Conservation (phyloP, 805 yeast genomes). For the Kockiozyma suomiensis region DNA sequence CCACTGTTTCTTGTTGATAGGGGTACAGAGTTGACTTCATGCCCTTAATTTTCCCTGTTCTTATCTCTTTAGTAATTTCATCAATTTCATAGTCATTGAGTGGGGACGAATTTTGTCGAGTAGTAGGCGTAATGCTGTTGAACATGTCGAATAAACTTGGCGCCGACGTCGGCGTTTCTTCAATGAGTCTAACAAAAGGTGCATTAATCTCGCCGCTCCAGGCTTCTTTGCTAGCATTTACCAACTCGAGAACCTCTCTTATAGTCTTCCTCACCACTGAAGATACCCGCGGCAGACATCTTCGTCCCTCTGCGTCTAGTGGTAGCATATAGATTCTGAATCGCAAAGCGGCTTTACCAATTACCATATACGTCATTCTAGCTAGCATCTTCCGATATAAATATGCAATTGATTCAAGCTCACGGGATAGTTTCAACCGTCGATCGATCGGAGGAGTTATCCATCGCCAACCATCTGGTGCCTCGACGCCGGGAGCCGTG, state of each 20-base stretch:
- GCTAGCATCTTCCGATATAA: slow-evolving; percentile 48
- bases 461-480: slow-evolving; percentile 60
- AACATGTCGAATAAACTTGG: slow-evolving; percentile 32
- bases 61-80: slow-evolving; percentile 36
- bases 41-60: slow-evolving; percentile 48
- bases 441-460: slow-evolving; percentile 51
- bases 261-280: slow-evolving; percentile 15
- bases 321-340: slow-evolving; percentile 17
- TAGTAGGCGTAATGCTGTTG: slow-evolving; percentile 26
- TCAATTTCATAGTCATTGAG: slow-evolving; percentile 33
- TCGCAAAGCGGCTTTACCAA: slow-evolving; percentile 33
- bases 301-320: slow-evolving; percentile 29
- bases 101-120: slow-evolving; percentile 15
- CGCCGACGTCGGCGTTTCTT: slow-evolving; percentile 40
- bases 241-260: slow-evolving; percentile 1
- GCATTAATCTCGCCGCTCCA: slow-evolving; percentile 27
- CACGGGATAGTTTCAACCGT: slow-evolving; percentile 13
- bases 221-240: slow-evolving; percentile 16
- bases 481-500: slow-evolving; percentile 44
- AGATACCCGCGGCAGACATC: slow-evolving; percentile 15
- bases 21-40: slow-evolving; percentile 55
- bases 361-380: slow-evolving; percentile 50
- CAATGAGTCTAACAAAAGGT: neutral
- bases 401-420: slow-evolving; percentile 37
- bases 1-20: slow-evolving; percentile 63